Evolutionary conservation across 768 basidiomycete species (phyloP), one percentile per base, ranked within the genome.

Genomic region (Tulasnella sp.): DNA sequence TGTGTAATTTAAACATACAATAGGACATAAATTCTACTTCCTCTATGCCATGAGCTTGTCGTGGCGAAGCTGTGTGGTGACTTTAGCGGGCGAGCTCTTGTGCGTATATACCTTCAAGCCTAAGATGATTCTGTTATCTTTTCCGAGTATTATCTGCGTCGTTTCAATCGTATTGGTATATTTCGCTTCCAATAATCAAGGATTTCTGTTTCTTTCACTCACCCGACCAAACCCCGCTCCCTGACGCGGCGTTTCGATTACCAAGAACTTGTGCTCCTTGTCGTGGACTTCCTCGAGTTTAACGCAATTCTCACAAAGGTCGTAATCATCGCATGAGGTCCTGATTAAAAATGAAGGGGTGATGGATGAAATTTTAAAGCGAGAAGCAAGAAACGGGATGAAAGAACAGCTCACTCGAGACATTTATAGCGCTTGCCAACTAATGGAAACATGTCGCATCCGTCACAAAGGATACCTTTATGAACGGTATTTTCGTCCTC

Each of bases 301-400:
- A 72, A 50, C 28, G 75, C 81, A 81, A 40, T 81, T 75, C 28
- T 31, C n/a, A 48, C 81, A 81, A 22, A 81, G 50, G 48, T 80
- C 81, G 48, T 75, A 81, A 24, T 80, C 81, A 24, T 72, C 34
- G 73, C 81, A 81, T 18, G 46, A 77, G 18, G 76, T 16, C 34
- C 81, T 81, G 37, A 42, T 37, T 20, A 31, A 28, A 69, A 78
- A 14, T 18, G 48, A 46, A 37, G 60, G 58, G 4, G 48, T 24
- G 12, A 42, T 31, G 31, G 22, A 42, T 37, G 18, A 69, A 31
- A 34, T 11, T 37, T 18, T 28, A 37, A 14, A 14, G 46, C 64
- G 16, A 5, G 64, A 7, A 7, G 22, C 18, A 20, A 12, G 24
- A 24, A 79, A 60, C 44, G 76, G 14, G 0, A 50, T 9, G 40